Conservation (phyloP, 495 filamentous ascomycete genomes). For the Penicillium arizonense region DNA sequence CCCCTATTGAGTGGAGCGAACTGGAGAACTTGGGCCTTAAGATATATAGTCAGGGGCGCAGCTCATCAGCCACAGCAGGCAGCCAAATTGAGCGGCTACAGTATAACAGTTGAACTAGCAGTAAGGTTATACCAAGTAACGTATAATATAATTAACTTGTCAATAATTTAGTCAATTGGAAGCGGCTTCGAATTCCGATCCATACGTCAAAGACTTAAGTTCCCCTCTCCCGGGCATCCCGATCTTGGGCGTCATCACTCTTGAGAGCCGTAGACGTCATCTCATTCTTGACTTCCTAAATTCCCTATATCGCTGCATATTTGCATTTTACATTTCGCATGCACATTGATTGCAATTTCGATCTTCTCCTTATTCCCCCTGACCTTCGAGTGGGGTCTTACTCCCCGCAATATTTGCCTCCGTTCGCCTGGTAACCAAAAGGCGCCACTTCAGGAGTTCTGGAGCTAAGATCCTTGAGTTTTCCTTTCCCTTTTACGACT, state of each 20-base stretch:
- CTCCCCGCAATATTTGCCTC: slow-evolving; percentile 20
- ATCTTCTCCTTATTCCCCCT: neutral
- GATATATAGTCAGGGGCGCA: neutral
- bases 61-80: slow-evolving; percentile 6
- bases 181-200: too few relatives aligned
- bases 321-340: too few relatives aligned
- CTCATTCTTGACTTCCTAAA: neutral
- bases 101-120: too few relatives aligned
- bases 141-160: too few relatives aligned
- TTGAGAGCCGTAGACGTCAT: slow-evolving; percentile 22
- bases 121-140: too few relatives aligned
- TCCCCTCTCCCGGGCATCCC: neutral
- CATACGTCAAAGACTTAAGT: too few relatives aligned
- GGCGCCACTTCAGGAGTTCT: slow-evolving; percentile 7
- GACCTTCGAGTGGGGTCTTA: slow-evolving; percentile 10
- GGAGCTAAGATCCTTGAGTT: slow-evolving; percentile 10
- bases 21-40: too few relatives aligned
- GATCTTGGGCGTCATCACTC: slow-evolving; percentile 6
- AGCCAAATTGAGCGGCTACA: slow-evolving; percentile 1
- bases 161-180: too few relatives aligned
- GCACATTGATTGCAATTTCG: neutral
- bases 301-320: slow-evolving; percentile 1
- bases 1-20: slow-evolving; percentile 4
- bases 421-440: slow-evolving; percentile 30
- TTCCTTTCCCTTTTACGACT: slow-evolving; percentile 1